phyloP scores from a whole-genome alignment of 208 protist species.

The Acanthamoeba triangularis region DNA sequence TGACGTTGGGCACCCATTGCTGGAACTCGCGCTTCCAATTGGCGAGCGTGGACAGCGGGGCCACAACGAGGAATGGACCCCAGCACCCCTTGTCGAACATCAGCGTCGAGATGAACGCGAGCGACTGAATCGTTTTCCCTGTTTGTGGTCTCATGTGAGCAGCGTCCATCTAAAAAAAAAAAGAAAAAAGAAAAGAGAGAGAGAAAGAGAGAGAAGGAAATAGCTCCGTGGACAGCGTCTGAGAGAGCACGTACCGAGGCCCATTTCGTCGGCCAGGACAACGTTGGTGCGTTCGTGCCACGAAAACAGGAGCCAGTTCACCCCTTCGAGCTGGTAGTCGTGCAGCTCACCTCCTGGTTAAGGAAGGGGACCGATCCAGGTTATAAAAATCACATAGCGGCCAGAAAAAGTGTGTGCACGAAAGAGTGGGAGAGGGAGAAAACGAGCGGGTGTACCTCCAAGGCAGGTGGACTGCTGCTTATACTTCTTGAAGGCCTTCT shows the following conservation, averaged over 20 bases:
- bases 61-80: slow-evolving; percentile 92
- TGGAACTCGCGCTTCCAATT: slow-evolving; percentile 93
- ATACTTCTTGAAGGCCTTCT: slow-evolving; percentile 76
- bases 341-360: slow-evolving; percentile 84
- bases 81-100: slow-evolving; percentile 83
- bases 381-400: neutral
- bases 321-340: slow-evolving; percentile 93
- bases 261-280: slow-evolving; percentile 96
- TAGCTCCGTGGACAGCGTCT: neutral
- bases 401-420: neutral
- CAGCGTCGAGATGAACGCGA: slow-evolving; percentile 88
- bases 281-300: slow-evolving; percentile 90
- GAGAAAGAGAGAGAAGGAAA: neutral
- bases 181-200: no score
- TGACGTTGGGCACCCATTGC: slow-evolving; percentile 91
- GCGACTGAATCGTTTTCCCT: slow-evolving; percentile 90
- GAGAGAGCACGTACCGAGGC: slow-evolving; percentile 90
- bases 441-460: neutral
- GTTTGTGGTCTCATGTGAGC: slow-evolving; percentile 52
- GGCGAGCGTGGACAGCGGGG: slow-evolving; percentile 91
- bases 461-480: slow-evolving; percentile 65
- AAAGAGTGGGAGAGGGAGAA: neutral
- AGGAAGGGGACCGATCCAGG: no score
- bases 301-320: slow-evolving; percentile 93
- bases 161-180: neutral